Conservation (phyloP, 805 yeast genomes). For the Candida argentea region DNA sequence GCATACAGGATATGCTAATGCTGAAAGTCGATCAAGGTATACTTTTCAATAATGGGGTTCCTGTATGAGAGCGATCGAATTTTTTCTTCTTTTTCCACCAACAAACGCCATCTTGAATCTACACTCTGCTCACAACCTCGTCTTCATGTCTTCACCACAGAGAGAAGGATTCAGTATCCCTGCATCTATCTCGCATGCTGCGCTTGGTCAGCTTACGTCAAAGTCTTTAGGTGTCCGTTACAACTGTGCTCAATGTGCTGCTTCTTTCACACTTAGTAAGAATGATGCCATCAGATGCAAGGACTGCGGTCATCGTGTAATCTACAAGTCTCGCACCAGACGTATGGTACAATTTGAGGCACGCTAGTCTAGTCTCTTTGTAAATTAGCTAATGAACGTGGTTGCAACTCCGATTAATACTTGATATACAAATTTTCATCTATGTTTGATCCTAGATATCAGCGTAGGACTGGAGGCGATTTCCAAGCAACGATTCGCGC, state of each 20-base stretch:
- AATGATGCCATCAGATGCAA: slow-evolving; percentile 97
- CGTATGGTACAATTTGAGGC: slow-evolving; percentile 68
- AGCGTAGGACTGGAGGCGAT: not conserved
- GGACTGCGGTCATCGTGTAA: slow-evolving; percentile 96
- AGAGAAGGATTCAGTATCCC: slow-evolving; percentile 90
- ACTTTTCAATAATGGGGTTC: too few species aligned
- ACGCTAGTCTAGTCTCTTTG: slow-evolving; percentile 11
- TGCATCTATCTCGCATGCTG: slow-evolving; percentile 59
- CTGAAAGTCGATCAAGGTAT: too few species aligned
- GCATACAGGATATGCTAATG: too few species aligned
- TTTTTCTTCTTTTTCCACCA: too few species aligned
- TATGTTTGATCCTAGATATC: too few species aligned
- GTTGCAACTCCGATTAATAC: too few species aligned
- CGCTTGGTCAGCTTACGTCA: slow-evolving; percentile 66
- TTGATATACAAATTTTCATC: too few species aligned
- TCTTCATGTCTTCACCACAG: slow-evolving; percentile 35
- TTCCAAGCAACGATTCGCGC: too few species aligned
- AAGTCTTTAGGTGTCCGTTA: slow-evolving; percentile 78
- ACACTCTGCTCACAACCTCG: too few species aligned
- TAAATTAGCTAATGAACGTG: not conserved
- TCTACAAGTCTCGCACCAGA: slow-evolving; percentile 94
- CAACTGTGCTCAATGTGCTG: slow-evolving; percentile 94
- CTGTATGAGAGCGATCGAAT: too few species aligned
- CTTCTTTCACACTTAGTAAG: slow-evolving; percentile 76
- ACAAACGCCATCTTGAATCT: too few species aligned